Base-by-base conservation (phyloP, 148 eudicot genomes). In the Pouteria glomerata region DNA sequence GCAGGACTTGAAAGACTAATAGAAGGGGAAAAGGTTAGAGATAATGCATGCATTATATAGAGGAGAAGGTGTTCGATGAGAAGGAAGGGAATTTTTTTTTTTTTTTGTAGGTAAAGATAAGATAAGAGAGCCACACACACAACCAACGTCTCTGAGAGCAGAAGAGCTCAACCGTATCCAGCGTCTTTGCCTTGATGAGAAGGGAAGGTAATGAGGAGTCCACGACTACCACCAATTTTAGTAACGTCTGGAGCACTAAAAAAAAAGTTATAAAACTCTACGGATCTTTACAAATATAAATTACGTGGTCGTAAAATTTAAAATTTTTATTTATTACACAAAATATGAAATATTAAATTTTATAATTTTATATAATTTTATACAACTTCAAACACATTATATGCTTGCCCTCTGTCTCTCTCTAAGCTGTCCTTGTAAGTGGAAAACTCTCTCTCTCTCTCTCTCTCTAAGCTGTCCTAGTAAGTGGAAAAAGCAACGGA, bases 41-140 rank as follows among this genome's bases (percentile, higher is more conserved):
- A 72, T 71, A 76, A 74, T 66, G 83, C 65, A 66, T 72, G 78
- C 56, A 51, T 72, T 81, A 77, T 86, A 83, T 76, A 57, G 27
- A 5, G 24, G 3, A 34, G 14, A 24, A 29, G n/a, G 18, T 18
- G 19, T 19, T 52, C 52, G 57, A 19, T 3, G 6, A 23, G 48
- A 44, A 42, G 33, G 23, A 19, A 35, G 4, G 68, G 30, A 15
- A 5, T 30, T 50, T 50, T 26, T 24, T 34, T 29, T n/a, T 63
- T 76, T 66, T 31, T n/a, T 16, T 51, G 37, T 16, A 68, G 73
- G 59, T 66, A 65, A 79, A 78, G 98, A 93, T 93, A 93, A 93
- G 98, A 76, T 84, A 88, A 93, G 94, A 89, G 88, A 90, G 87
- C 97, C 97, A 89, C 98, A 93, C 90, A 90, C 70, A 81, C 52